Evolutionary conservation across 1,284 basidiomycete genomes (phyloP).

Genomic region (Amylostereum areolatum): DNA sequence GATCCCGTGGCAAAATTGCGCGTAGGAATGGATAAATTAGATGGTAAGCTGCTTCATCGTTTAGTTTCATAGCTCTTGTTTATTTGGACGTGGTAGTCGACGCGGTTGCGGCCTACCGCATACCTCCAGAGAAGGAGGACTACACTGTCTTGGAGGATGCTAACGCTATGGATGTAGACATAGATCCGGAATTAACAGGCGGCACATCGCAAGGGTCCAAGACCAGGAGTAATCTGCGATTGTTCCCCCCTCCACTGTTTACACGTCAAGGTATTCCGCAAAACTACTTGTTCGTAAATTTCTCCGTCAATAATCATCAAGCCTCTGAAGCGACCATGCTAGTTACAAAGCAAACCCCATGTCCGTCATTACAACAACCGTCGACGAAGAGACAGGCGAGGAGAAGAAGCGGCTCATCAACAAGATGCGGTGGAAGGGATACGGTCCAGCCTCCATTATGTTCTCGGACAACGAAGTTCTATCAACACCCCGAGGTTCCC

Average conservation of each 20-base stretch:
- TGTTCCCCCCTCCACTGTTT: slow-evolving; percentile 82
- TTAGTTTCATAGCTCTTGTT: too few species aligned
- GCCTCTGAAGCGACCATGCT: not conserved
- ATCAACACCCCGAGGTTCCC: too few species aligned
- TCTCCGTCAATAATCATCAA: not conserved
- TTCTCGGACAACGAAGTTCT: slow-evolving; percentile 51
- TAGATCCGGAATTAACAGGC: slow-evolving; percentile 27
- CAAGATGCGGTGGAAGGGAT: slow-evolving; percentile 73
- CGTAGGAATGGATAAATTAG: slow-evolving; percentile 68
- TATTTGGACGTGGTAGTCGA: slow-evolving; percentile 45
- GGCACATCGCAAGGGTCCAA: slow-evolving; percentile 8
- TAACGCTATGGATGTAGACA: slow-evolving; percentile 24
- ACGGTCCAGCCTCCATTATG: slow-evolving; percentile 62
- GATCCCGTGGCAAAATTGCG: slow-evolving; percentile 70
- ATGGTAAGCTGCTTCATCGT: slow-evolving; percentile 48
- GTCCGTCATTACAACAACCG: slow-evolving; percentile 57
- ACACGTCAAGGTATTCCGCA: slow-evolving; percentile 73
- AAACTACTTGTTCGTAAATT: slow-evolving; percentile 60
- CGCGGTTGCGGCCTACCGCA: slow-evolving; percentile 58
- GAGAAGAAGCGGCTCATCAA: slow-evolving; percentile 78
- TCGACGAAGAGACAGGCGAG: slow-evolving; percentile 73
- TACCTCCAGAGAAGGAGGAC: slow-evolving; percentile 63
- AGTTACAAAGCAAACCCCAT: slow-evolving; percentile 77
- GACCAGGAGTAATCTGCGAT: slow-evolving; percentile 51
- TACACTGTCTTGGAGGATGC: slow-evolving; percentile 34